Base-by-base conservation (phyloP, 2,329 filamentous ascomycete species). In the Aureobasidium sp. region DNA sequence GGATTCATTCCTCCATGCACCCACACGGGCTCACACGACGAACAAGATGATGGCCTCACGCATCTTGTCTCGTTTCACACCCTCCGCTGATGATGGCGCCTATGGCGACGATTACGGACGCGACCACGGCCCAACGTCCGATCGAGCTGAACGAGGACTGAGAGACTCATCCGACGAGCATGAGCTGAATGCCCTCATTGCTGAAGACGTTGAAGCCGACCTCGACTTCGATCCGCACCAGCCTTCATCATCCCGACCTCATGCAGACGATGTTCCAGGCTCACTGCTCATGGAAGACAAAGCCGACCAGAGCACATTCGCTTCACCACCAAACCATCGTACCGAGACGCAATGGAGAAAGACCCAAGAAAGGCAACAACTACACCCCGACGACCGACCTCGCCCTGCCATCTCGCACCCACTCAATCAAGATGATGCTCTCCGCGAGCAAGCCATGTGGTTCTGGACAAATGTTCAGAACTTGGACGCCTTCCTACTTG, bases 381-480 rank as follows among this genome's bases (percentile, higher is more conserved):
- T 79, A 39, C 76, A 79, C 59, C 63, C 33, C 31, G 65, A 57
- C 24, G 63, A 47, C 33, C 64, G 59, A 37, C 65, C 44, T 62
- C 64, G 14, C 61, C 54, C 48, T 42, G 48, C 33, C 5, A 54
- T 39, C 3, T 53, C 37, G 11, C 47, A 40, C 61, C 22, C 64
- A 24, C 56, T 60, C 22, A 64, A 54, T 33, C 44, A 24, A 15
- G 37, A 60, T 52, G 49, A 24, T 31, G 82, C 84, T 68, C 83
- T 85, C 0, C 85, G 85, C 73, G 88, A 93, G 70, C 88, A 87
- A 73, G 91, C 92, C 3, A 84, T 96, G 78, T 97, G 91, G 87
- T 84, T 90, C 74, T 97, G 92, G 89, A 90, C 90, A 60, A 96
- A 96, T 70, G 90, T 94, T 62, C 85, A 89, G 40, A 94, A 96